Evolutionary conservation across 495 filamentous ascomycete genomes (phyloP).

Genomic region (Xylaria sp.): DNA sequence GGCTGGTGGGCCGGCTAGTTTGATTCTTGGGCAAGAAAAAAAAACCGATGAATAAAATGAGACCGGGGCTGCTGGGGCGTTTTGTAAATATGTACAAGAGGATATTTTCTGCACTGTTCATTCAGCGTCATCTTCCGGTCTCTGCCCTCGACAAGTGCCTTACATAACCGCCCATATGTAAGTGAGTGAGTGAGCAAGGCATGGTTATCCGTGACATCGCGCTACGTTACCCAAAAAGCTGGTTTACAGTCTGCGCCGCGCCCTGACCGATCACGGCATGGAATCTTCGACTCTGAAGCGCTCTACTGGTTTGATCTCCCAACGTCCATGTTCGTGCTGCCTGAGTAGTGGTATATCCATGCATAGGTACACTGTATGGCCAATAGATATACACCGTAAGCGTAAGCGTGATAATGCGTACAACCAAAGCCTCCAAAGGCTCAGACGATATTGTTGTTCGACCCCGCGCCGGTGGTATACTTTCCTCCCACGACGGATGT

Average conservation of each 20-base stretch:
- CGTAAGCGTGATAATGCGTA: neutral
- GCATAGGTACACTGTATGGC: neutral
- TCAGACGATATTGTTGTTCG: neutral
- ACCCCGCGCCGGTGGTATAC: neutral
- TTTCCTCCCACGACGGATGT: neutral
- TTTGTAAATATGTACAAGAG: slow-evolving; percentile 47
- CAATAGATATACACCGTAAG: neutral
- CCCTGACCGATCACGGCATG: neutral
- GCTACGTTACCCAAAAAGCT: neutral
- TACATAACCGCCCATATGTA: neutral
- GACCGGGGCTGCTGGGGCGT: slow-evolving; percentile 23
- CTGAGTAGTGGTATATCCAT: neutral
- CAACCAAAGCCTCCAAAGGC: neutral
- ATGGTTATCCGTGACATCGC: neutral
- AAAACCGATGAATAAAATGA: neutral
- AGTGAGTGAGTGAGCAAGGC: neutral
- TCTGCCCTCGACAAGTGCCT: neutral
- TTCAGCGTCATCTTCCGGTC: neutral
- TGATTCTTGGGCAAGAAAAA: neutral
- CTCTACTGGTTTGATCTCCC: neutral
- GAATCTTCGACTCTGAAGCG: neutral
- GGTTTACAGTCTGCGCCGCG: neutral
- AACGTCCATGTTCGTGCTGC: neutral
- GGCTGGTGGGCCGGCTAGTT: neutral
- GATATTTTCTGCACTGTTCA: slow-evolving; percentile 29